Base-by-base conservation (phyloP, 2,329 filamentous ascomycete species). In the Knufia petricola region DNA sequence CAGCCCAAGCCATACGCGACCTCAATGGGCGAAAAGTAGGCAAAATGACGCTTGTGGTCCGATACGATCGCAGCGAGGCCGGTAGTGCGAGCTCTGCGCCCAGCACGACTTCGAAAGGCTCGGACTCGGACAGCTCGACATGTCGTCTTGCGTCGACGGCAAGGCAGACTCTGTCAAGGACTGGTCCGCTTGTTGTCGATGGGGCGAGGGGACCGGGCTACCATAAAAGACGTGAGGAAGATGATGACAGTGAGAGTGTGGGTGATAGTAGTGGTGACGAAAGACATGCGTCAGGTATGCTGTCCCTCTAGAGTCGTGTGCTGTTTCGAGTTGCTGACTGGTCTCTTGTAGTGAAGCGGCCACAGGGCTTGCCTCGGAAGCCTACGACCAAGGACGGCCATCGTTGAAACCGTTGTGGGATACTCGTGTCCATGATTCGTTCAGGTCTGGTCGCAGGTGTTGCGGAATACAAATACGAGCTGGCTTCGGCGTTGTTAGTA, bases 141-240 rank as follows among this genome's bases (percentile, higher is more conserved):
- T 50, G 51, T 15, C 15, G 20, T 47, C 19, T 19, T 12, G 3
- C 34, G 9, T 20, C 10, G 15, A 47, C 34, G 9, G 10, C 10
- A 19, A 47, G 39, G 34, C 34, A 38, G 34, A 17, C 21, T 3
- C 23, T 4, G 34, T 23, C 23, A 4, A 37, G 21, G 20, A 40
- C 38, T 4, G 51, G 53, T 15, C 50, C 53, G n/a, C 50, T 57
- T 17, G 53, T 57, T 34, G 55, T 57, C 17, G 52, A 57, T 42
- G 55, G 53, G 21, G 55, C 55, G 2, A 48, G 50, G 15, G 31
- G 47, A 9, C 46, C 45, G 9, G 26, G 49, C 1, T 38, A 44
- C 21, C 45, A 45, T 19, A 31, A 43, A 26, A 49, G 42, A 23
- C 46, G 30, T 26, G 46, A 46, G 13, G 34, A 34, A 7, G 51